Percentiles rank a stretch among this genome's conserved stretches.
phyloP scores from a whole-genome alignment of 768 basidiomycete species.

The Pleurotus tuber-regium region DNA sequence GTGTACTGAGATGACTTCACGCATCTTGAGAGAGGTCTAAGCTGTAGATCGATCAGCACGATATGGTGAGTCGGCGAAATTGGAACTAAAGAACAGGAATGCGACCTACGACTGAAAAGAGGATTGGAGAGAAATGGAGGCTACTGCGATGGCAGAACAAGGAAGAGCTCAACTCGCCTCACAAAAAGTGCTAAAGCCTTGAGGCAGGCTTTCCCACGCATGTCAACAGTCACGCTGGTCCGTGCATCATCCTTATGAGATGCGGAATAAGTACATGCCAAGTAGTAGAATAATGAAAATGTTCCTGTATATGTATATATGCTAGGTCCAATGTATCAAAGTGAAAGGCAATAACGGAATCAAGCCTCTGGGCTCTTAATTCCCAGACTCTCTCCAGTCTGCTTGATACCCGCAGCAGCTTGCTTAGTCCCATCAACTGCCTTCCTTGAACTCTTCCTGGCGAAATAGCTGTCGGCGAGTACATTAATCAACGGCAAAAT shows the following conservation, averaged over 20 bases:
- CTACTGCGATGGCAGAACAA: slow-evolving; percentile 43
- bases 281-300: background rate
- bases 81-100: slow-evolving; percentile 18
- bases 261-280: background rate
- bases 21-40: slow-evolving; percentile 47
- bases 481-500: background rate
- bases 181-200: slow-evolving; percentile 6
- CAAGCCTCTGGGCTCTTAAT: background rate
- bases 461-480: background rate
- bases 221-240: slow-evolving; percentile 2
- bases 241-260: slow-evolving; percentile 6
- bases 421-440: background rate
- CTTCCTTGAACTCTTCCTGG: background rate
- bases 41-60: slow-evolving; percentile 17
- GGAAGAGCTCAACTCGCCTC: slow-evolving; percentile 42
- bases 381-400: slow-evolving; percentile 1
- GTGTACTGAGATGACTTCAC: slow-evolving; percentile 97
- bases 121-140: slow-evolving; percentile 30
- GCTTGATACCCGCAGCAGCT: background rate
- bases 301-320: background rate
- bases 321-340: background rate
- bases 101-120: slow-evolving; percentile 21
- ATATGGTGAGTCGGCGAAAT: slow-evolving; percentile 20
- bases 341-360: background rate
- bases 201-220: slow-evolving; percentile 9